Conservation (phyloP, 148 eudicot genomes). For the Polygonum maritimum region DNA sequence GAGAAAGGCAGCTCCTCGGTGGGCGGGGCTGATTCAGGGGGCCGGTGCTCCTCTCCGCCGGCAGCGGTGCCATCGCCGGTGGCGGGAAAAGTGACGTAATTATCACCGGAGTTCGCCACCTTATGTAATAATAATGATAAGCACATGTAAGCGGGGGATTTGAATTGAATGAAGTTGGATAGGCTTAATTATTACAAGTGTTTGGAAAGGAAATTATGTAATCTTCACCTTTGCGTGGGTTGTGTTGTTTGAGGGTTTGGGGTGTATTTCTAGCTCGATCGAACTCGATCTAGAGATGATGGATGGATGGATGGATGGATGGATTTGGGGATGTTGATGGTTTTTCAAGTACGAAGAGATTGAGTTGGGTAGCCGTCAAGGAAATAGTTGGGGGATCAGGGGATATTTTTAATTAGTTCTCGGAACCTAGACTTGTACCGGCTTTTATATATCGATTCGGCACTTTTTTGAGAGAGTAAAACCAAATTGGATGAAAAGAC, state of each 20-base stretch:
- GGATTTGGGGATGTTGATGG: neutral
- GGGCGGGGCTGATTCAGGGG: neutral
- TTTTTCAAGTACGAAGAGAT: neutral
- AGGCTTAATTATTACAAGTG: neutral
- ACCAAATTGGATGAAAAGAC: no score
- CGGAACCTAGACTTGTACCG: neutral
- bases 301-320: conserved; percentile 2
- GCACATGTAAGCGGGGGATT: neutral
- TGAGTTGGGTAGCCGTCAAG: conserved; percentile 3
- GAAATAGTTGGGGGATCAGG: neutral
- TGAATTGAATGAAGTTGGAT: no score
- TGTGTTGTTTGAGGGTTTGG: neutral
- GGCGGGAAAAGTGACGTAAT: neutral
- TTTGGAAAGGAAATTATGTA: neutral
- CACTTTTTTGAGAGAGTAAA: neutral
- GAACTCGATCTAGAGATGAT: neutral
- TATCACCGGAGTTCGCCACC: conserved; percentile 1
- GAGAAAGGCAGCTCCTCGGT: neutral
- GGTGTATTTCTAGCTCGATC: neutral
- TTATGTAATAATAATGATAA: neutral
- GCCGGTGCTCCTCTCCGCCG: neutral
- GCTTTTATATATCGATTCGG: neutral
- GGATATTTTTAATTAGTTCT: neutral
- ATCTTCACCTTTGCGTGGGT: neutral
- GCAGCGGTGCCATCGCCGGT: neutral